Evolutionary conservation across 2,329 filamentous ascomycete genomes (phyloP).

Genomic region (Talaromyces rugulosus): DNA sequence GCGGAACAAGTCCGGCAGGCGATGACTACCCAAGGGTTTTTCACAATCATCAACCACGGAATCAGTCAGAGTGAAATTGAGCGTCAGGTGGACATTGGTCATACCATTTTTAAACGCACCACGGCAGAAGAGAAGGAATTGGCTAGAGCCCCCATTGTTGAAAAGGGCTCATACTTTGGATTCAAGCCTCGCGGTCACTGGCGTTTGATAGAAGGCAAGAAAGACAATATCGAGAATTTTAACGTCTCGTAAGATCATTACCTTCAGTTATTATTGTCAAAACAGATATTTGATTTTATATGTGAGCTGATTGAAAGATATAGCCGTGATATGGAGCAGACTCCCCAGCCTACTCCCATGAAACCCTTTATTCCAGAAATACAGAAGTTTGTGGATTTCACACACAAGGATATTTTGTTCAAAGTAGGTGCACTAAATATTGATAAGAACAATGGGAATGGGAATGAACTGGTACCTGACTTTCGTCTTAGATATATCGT

Average conservation of each 20-base stretch:
- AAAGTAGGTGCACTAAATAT: background rate
- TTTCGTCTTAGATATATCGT: background rate
- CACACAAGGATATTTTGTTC: background rate
- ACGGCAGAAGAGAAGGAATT: background rate
- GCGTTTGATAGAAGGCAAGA: background rate
- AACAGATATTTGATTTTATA: background rate
- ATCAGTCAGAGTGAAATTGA: background rate
- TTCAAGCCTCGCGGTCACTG: background rate
- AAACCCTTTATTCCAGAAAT: background rate
- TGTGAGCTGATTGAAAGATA: background rate
- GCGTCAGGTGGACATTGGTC: background rate
- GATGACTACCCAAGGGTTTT: constrained; percentile 1
- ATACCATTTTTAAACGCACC: background rate
- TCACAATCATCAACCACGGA: background rate
- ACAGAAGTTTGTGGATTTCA: background rate
- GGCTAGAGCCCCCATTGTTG: background rate
- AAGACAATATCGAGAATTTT: constrained; percentile 1
- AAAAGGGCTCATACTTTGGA: background rate
- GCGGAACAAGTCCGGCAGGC: background rate
- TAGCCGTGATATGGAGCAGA: background rate
- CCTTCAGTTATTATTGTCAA: background rate
- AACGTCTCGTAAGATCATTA: background rate
- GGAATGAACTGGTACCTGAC: background rate
- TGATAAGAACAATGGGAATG: background rate
- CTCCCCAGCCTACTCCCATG: background rate